Base-by-base conservation (phyloP, 345 rosid genomes). In the Orychophragmus violaceus region DNA sequence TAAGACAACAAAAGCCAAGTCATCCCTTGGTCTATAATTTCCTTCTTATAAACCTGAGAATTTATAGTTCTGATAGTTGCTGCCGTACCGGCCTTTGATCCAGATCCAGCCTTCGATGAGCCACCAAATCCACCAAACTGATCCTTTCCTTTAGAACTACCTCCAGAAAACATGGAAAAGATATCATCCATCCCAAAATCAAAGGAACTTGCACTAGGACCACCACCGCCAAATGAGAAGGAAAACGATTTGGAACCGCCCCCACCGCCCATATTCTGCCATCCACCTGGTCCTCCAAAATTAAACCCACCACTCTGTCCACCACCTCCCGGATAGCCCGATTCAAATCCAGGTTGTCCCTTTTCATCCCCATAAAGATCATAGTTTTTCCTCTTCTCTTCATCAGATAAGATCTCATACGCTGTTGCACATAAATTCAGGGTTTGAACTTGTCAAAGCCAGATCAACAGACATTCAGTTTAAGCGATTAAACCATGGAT, bases 311-410 rank as follows among this genome's bases (percentile, higher is more conserved):
- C 82, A 48, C 93, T 86, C 4, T 83, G 86, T 44, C 95, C 92
- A 54, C 90, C 79, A 8, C 82, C 83, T 45, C 92, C 87, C 2
- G 86, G 74, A 69, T 71, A 62, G 32, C 98, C 97, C 6, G 87
- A 74, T 44, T 71, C 89, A 79, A 94, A 90, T 37, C 89, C 93
- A 57, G 90, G 89, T 66, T 76, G 80, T 17, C 96, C 99, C 70
- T 80, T 88, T 67, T 85, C 99, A 77, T 94, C 92, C 53, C 95
- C 97, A 70, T 90, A 87, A 53, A 85, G 69, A 59, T 94, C 96
- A 77, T 88, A 90, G 65, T 88, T 87, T 77, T 88, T 94, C 66
- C 85, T 83, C 82, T 88, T 94, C 76, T 85, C 82, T 74, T 94
- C 91, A 52, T 94, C 95, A 27, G 96, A 88, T 63, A 90, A 79